Conservation (phyloP, 495 filamentous ascomycete genomes). For the Lasiosphaeria hispida region DNA sequence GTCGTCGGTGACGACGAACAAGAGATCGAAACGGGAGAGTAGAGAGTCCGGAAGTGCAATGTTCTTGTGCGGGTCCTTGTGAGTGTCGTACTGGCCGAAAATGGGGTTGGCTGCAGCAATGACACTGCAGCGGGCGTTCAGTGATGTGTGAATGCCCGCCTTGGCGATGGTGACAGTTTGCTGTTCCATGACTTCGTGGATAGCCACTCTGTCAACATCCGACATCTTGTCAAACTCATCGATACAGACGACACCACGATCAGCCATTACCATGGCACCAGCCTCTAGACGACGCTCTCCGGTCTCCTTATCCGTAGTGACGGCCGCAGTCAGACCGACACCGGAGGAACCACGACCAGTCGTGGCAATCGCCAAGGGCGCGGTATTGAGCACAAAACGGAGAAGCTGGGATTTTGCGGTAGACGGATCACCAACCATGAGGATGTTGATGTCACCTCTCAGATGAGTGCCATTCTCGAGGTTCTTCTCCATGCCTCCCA, state of each 20-base stretch:
- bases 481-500: conserved; percentile 99
- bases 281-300: conserved; percentile 93
- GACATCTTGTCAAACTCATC: conserved; percentile 99
- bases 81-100: conserved; percentile 96
- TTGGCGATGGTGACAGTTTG: conserved; percentile 99
- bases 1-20: conserved; percentile 98
- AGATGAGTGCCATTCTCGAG: conserved; percentile 97
- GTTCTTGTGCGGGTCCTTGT: conserved; percentile 98
- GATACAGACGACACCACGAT: conserved; percentile 97
- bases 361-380: conserved; percentile 93
- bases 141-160: conserved; percentile 95
- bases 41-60: conserved; percentile 97
- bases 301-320: conserved; percentile 96
- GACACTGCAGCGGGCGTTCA: conserved; percentile 96
- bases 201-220: conserved; percentile 94
- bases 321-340: conserved; percentile 95
- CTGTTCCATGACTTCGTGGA: conserved; percentile 99
- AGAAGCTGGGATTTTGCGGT: conserved; percentile 98
- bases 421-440: conserved; percentile 99
- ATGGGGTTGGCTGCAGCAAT: conserved; percentile 97
- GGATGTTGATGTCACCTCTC: conserved; percentile 97
- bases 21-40: conserved; percentile 96
- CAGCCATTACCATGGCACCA: conserved; percentile 97
- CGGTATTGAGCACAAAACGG: conserved; percentile 96
- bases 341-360: conserved; percentile 97